Percentiles rank a stretch among this genome's conserved stretches.
Evolutionary conservation across 2,329 filamentous ascomycete genomes (phyloP).

Genomic region (Sordariomycetes sp.): DNA sequence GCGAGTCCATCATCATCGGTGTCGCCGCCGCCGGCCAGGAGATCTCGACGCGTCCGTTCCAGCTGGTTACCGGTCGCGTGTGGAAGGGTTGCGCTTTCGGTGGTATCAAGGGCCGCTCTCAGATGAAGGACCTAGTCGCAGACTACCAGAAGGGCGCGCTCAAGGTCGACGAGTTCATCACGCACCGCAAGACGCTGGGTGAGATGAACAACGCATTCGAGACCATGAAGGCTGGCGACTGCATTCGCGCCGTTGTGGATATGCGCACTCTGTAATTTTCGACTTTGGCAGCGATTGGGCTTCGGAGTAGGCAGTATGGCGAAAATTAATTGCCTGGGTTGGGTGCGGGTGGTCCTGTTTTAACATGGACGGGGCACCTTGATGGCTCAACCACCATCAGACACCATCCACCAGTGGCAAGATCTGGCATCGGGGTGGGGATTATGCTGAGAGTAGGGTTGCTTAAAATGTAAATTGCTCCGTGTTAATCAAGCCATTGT

Average conservation of each 20-base stretch:
- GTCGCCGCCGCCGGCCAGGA: conserved; percentile 95
- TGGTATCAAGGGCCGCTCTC: conserved; percentile 93
- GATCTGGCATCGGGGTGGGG: too few species aligned
- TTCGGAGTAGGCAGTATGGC: too few species aligned
- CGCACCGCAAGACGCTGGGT: conserved; percentile 74
- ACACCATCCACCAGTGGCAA: too few species aligned
- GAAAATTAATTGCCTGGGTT: too few species aligned
- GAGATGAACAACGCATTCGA: conserved; percentile 88
- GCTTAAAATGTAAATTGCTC: too few species aligned
- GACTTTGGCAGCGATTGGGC: too few species aligned
- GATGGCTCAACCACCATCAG: too few species aligned
- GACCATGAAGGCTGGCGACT: conserved; percentile 93
- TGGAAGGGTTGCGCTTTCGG: conserved; percentile 98
- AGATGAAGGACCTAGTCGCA: conserved; percentile 76
- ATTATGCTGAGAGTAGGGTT: too few species aligned
- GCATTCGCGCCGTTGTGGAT: conserved; percentile 86
- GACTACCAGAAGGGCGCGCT: conserved; percentile 86
- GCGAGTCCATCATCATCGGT: conserved; percentile 94
- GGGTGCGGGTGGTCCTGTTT: too few species aligned
- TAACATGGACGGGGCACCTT: too few species aligned
- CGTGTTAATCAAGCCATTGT: too few species aligned
- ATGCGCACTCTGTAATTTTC: conserved; percentile 34
- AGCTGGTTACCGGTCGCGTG: conserved; percentile 92
- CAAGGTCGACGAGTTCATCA: conserved; percentile 99
- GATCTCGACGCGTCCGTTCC: conserved; percentile 92